Base-by-base conservation (phyloP, 345 rosid genomes). In the Lepidium africanum region DNA sequence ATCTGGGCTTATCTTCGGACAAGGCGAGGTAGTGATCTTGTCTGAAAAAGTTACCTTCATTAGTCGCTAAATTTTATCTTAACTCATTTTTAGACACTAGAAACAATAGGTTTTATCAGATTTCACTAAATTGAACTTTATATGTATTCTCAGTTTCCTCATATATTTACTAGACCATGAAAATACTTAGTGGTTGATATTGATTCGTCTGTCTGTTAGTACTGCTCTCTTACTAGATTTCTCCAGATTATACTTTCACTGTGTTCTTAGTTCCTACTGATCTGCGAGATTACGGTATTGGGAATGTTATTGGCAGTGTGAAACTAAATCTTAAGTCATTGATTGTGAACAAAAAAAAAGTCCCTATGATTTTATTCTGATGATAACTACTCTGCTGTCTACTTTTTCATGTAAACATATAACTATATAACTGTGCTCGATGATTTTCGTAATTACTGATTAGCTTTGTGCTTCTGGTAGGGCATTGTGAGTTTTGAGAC, bases 401-500 rank as follows among this genome's bases (percentile, higher is more conserved):
- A 10, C 39, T 2, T 23, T 50, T 13, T 30, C 12, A 1, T 15
- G 57, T 43, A 42, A 54, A 23, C 0, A 35, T 11, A 11, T 9
- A 30, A 27, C 32, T 27, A 25, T 25, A 27, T 4, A 0, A 30
- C 2, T 47, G n/a, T 64, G 14, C 45, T 39, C 2, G 3, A 39
- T 48, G 33, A 46, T 47, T 50, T 16, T 67, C 12, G 8, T 30
- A 43, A 11, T 32, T 46, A 63, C 59, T 75, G 19, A 50, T 65
- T 58, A 37, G 11, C 27, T 65, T 19, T 58, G 56, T 68, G 67
- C 69, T 35, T 47, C 54, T 63, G 52, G 39, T 47, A 91, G 99
- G 99, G 97, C 25, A 77, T 94, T 76, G 74, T 94, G 75, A 93
- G 89, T 61, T 66, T 91, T 78, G 87, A 85, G 78, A 91, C 99